Base-by-base conservation (phyloP, 2,329 filamentous ascomycete species). In the Curvularia sp. region DNA sequence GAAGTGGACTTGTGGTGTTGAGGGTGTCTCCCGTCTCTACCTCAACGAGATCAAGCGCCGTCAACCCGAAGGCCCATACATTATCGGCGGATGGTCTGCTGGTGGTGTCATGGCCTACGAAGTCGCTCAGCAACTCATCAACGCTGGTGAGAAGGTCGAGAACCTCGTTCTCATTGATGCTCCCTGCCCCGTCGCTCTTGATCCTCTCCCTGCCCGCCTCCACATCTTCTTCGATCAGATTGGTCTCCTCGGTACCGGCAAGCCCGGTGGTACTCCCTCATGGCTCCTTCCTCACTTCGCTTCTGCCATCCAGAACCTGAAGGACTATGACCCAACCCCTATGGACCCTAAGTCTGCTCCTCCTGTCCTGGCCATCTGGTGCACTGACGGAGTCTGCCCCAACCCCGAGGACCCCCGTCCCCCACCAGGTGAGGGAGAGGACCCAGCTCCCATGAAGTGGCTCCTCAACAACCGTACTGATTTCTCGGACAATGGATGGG, bases 211-310 rank as follows among this genome's bases (percentile, higher is more conserved):
- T 5, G 78, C 79, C 22, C 80, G 83, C 61, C 84, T 92, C 9
- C 89, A 90, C 75, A 83, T 87, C 64, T 92, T 89, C 83, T 91
- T 92, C 69, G 88, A 88, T 53, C 82, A 84, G 48, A 89, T 91
- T 53, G 89, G 89, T 54, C 84, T 92, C 1, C 85, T 92, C 26
- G 89, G 89, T 22, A 88, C 88, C 50, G 80, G 83, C 28, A 82
- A 82, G 75, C 80, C 76, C 65, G 80, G 69, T 65, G 88, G 87
- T 75, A 85, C 89, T 39, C 89, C 89, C 0, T 79, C 83, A n/a
- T 92, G 89, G 89, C 83, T 92, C 15, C 83, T 90, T 1, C 88
- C 87, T 56, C 90, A 93, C 77, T 92, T 92, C 74, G 83, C 86
- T 0, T 86, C 88, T 22, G 87, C 87, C 20, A 88, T 92, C 54